Conservation (phyloP, 2,329 filamentous ascomycete species). For the Daldinia sp. region DNA sequence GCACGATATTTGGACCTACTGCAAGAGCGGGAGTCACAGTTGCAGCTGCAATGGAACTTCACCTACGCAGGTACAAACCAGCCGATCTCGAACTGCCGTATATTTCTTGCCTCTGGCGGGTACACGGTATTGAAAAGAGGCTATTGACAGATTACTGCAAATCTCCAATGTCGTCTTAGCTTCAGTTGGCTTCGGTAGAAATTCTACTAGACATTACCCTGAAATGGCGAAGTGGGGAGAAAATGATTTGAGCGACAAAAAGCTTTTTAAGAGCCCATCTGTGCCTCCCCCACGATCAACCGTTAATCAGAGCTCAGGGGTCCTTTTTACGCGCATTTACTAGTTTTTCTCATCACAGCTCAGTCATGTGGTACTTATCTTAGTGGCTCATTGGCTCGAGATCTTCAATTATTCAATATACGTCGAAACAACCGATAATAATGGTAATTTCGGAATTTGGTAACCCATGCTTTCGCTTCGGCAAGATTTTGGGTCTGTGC, state of each 20-base stretch:
- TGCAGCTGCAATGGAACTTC: slow-evolving; percentile 44
- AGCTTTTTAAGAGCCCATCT: slow-evolving; percentile 19
- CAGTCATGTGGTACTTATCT: slow-evolving; percentile 26
- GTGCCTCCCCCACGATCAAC: slow-evolving; percentile 36
- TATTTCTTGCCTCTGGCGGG: not conserved
- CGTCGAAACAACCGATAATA: slow-evolving; percentile 33
- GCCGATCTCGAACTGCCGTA: not conserved
- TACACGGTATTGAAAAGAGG: not conserved
- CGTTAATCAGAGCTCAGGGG: slow-evolving; percentile 28
- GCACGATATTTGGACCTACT: slow-evolving; percentile 19
- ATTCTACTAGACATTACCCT: not conserved
- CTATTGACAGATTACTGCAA: slow-evolving; percentile 9
- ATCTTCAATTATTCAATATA: slow-evolving; percentile 25
- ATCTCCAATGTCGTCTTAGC: slow-evolving; percentile 9
- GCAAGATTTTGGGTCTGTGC: slow-evolving; percentile 36
- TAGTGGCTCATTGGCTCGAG: slow-evolving; percentile 20
- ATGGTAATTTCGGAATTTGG: slow-evolving; percentile 40
- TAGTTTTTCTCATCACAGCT: slow-evolving; percentile 35
- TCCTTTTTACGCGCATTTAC: slow-evolving; percentile 20
- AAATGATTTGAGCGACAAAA: slow-evolving; percentile 6
- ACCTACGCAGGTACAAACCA: slow-evolving; percentile 45
- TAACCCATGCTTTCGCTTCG: slow-evolving; percentile 28
- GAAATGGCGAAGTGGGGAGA: slow-evolving; percentile 4
- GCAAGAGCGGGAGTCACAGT: slow-evolving; percentile 40
- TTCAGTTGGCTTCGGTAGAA: not conserved